Conservation (phyloP, 192 early-diverging fungal genomes). For the Podila epigama region DNA sequence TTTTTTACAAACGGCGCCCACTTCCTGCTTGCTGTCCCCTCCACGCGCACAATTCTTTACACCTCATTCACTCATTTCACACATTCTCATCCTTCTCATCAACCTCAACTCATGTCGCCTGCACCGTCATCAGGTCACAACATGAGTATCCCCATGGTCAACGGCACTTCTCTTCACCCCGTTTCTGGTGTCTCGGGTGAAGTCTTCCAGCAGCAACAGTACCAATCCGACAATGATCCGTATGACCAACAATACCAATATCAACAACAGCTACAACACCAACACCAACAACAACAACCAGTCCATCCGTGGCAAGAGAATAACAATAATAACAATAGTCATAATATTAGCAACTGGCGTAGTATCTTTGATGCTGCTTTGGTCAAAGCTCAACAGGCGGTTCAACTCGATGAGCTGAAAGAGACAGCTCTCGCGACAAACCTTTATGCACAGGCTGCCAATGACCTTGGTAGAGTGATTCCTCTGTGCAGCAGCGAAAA, state of each 20-base stretch:
- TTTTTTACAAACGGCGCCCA: no score
- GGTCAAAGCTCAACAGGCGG: constrained; percentile 46
- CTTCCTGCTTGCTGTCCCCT: no score
- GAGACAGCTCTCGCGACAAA: constrained; percentile 17
- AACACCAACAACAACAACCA: neutral
- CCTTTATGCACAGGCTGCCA: constrained; percentile 38
- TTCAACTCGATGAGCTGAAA: constrained; percentile 36
- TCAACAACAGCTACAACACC: no score
- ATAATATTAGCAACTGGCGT: constrained; percentile 7
- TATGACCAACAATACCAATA: no score
- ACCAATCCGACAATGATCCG: no score
- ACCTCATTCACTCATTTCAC: no score
- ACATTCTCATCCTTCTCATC: neutral
- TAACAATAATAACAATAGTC: neutral
- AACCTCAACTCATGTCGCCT: neutral
- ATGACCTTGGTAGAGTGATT: constrained; percentile 43
- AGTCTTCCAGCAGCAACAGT: no score
- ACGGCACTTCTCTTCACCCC: neutral
- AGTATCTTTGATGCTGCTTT: constrained; percentile 41
- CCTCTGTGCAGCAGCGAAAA: constrained; percentile 43
- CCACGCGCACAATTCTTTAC: no score
- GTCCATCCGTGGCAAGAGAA: neutral
- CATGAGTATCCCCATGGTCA: neutral
- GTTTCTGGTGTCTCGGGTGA: no score
- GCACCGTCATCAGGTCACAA: neutral